Base-by-base conservation (phyloP, 1,139 yeast genomes). In the Zygotorulaspora mrakii region DNA sequence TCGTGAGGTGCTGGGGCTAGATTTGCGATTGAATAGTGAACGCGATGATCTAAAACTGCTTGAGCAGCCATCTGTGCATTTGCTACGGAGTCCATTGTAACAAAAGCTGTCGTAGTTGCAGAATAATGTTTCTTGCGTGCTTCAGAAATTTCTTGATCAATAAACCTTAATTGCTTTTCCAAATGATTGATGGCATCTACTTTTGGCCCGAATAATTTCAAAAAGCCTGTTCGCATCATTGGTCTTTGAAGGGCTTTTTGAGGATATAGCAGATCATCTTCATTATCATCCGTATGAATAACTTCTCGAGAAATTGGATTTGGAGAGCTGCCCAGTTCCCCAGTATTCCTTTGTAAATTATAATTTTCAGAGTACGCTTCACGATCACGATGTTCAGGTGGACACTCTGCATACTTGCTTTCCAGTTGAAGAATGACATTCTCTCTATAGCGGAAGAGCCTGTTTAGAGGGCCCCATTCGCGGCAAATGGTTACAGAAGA, bases 51-150 rank as follows among this genome's bases (percentile, higher is more conserved):
- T 40, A 83, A 62, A 0, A 83, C 84, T 0, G 91, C 83, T 55
- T 83, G 94, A 0, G 91, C 91, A 2, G 86, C 84, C 86, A 82
- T 82, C 61, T 83, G 94, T 0, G 91, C 91, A 33, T 84, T 77
- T 0, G 91, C 91, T 1, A 82, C 91, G 0, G 87, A 77, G 49
- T 82, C 87, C 91, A 83, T 82, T 1, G 91, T 83, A 5, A 83
- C 75, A 54, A 83, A 83, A 0, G 91, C 91, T 7, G 86, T 76
- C 7, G 86, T 79, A 0, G 84, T 71, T 20, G 88, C 80, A 0
- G 88, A 77, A 50, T 78, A 82, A 45, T 79, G 82, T 43, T 77
- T 68, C 22, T 62, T 64, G 45, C 89, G 68, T 1, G 85, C 82
- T 27, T 69, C 66, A 3, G 55, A 29, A 20, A 82, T 82, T 52